Base-by-base conservation (phyloP, 805 yeast genomes). In the Citeromyces nyonsensis region DNA sequence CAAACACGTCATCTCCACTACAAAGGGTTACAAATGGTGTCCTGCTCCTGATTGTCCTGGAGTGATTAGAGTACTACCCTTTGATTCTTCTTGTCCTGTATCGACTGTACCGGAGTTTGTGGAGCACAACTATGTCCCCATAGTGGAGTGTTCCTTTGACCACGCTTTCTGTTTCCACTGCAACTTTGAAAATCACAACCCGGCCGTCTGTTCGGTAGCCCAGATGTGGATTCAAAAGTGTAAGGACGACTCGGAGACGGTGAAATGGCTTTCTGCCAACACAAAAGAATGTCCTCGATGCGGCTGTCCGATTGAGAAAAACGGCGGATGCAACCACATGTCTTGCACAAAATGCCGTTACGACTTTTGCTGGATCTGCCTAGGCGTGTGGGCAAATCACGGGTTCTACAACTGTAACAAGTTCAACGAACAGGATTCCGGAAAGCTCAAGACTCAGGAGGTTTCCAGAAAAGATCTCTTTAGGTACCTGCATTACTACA, bases 301-400 rank as follows among this genome's bases (percentile, higher is more conserved):
- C 57, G 57, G 58, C 7, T 59, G 84, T 1, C 59, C 73, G 20
- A 91, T 88, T 39, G 96, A 91, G 48, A 85, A 88, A 45, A 80
- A 80, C 48, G 97, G 96, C 14, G 98, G 98, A 0, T 91, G 98
- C 56, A 88, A 88, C 53, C 98, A 91, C 54, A 88, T 91, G 95
- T 66, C 73, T 1, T 91, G 98, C 51, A 60, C 69, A 3, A 75
- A 72, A 36, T 91, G 98, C 51, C 47, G 51, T 9, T 54, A 69
- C 49, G 82, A 86, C 48, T 91, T 85, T 48, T 91, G 98, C 52
- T 91, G 98, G 98, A 73, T 86, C 26, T 91, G 98, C 52, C 49
- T 70, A 38, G 75, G 75, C 3, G 66, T 60, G 24, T 88, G 98
- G 98, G 44, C 49, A 1, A 54, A 54, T 10, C 97, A 88, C 54